Base-by-base conservation (phyloP, 192 early-diverging fungal genomes). In the Spizellomyces punctatus region DNA sequence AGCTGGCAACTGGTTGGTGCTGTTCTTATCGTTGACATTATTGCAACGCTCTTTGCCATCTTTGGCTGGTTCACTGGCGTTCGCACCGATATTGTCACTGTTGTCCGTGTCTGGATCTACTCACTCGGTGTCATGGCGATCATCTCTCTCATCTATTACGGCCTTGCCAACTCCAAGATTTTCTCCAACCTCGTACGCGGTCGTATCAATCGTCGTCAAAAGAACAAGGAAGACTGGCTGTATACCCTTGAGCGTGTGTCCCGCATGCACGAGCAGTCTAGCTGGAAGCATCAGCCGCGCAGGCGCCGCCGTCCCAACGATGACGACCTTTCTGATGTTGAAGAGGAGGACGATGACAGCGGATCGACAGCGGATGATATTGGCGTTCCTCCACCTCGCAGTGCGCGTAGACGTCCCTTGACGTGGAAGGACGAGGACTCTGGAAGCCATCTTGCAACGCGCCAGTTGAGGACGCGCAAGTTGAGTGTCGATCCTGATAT, bases 121-220 rank as follows among this genome's bases (percentile, higher is more conserved):
- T 62, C 74, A 75, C 58, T 84, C 69, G 73, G 61, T 46, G 69
- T 79, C 64, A 65, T 80, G 64, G 8, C 73, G 64, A 43, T 84
- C 73, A 68, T 81, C 67, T 58, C 78, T 69, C 49, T 81, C 78
- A 45, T 84, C 82, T 67, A 67, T 6, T 67, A 58, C 48, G 10
- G 17, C 16, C 54, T 67, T 10, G 47, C 66, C 47, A 67, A 67
- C 52, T 59, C 79, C 67, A 58, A 74, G 27, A 50, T 65, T 71
- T 66, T 82, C 76, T 73, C 72, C 58, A 58, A 61, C 60, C 44
- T 82, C 45, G 69, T 61, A 27, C 69, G 69, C 45, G 57, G 69
- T n/a, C 59, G 62, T 41, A 27, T 71, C 5, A 44, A 14, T n/a
- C 12, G 45, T 14, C 10, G 44, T 1, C 14, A 65, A 21, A 71